Conservation (phyloP, 208 protist species). For the Angomonas ambiguus region DNA sequence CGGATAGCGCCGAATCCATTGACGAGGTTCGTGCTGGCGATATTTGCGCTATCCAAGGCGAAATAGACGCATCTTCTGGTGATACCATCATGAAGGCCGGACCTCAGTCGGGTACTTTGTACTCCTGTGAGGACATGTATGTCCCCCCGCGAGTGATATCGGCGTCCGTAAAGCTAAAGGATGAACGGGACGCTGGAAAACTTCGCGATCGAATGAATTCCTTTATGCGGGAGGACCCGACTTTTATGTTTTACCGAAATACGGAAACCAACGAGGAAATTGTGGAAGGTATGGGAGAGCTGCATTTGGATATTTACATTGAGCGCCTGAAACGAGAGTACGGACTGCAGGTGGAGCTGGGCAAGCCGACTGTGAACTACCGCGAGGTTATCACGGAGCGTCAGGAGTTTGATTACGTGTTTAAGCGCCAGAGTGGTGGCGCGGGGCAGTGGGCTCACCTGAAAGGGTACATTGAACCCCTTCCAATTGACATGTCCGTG, state of each 20-base stretch:
- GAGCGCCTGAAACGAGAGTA: slow-evolving; percentile 96
- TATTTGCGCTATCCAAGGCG: slow-evolving; percentile 98
- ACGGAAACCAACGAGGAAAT: slow-evolving; percentile 93
- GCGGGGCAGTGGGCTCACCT: slow-evolving; percentile 97
- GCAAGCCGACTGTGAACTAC: slow-evolving; percentile 97
- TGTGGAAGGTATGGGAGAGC: slow-evolving; percentile 96
- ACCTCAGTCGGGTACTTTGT: slow-evolving; percentile 52
- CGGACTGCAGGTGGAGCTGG: slow-evolving; percentile 83
- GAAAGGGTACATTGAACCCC: slow-evolving; percentile 91
- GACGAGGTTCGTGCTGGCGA: slow-evolving; percentile 94
- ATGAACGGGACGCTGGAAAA: slow-evolving; percentile 70
- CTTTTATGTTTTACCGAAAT: slow-evolving; percentile 93
- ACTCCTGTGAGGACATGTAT: slow-evolving; percentile 95
- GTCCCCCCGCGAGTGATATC: slow-evolving; percentile 98
- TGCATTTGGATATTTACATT: slow-evolving; percentile 96
- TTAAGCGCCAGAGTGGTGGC: slow-evolving; percentile 99
- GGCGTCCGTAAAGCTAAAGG: slow-evolving; percentile 89
- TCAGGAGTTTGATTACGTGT: slow-evolving; percentile 95
- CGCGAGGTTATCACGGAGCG: slow-evolving; percentile 88
- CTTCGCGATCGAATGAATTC: slow-evolving; percentile 77
- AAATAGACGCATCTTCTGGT: slow-evolving; percentile 96
- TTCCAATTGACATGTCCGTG: slow-evolving; percentile 87
- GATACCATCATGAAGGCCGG: slow-evolving; percentile 92
- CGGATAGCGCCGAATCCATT: slow-evolving; percentile 94
- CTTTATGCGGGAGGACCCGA: slow-evolving; percentile 97